A percentile compares a stretch with the other conserved stretches of the same genome.
These are phyloP conservation scores for Talaromyces sp. DNA, from an alignment of 2,329 filamentous ascomycete genomes.

Conservation along the genomic window DNA sequence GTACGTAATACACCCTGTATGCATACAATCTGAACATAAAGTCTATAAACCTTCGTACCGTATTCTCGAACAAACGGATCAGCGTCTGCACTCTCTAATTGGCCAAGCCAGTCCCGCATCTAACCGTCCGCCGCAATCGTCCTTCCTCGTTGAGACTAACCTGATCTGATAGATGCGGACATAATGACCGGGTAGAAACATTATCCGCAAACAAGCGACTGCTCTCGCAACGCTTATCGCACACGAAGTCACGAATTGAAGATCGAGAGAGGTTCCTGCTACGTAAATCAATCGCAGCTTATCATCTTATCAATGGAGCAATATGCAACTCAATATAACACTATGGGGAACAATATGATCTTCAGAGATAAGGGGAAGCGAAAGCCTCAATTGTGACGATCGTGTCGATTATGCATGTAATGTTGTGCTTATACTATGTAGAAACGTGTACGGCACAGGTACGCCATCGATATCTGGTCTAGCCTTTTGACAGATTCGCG, in stretches of 20 bases:
- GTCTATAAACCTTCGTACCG: neutral
- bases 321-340: conserved; percentile 1
- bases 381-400: conserved; percentile 2
- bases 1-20: neutral
- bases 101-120: neutral
- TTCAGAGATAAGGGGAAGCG: neutral
- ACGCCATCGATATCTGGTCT: neutral
- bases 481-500: neutral
- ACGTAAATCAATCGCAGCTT: neutral
- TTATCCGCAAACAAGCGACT: conserved; percentile 1
- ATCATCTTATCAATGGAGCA: conserved; percentile 1
- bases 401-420: neutral
- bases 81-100: neutral
- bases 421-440: too few relatives aligned
- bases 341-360: neutral
- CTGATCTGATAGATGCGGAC: neutral
- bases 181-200: neutral
- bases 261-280: neutral
- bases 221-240: neutral
- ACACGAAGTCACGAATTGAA: neutral
- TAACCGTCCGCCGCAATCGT: neutral
- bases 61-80: conserved; percentile 6
- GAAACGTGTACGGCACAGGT: neutral
- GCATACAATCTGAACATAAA: neutral
- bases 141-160: conserved; percentile 3